These are phyloP conservation scores for Corynascus novoguineensis DNA, from an alignment of 495 filamentous ascomycete species.

Conservation along the genomic window DNA sequence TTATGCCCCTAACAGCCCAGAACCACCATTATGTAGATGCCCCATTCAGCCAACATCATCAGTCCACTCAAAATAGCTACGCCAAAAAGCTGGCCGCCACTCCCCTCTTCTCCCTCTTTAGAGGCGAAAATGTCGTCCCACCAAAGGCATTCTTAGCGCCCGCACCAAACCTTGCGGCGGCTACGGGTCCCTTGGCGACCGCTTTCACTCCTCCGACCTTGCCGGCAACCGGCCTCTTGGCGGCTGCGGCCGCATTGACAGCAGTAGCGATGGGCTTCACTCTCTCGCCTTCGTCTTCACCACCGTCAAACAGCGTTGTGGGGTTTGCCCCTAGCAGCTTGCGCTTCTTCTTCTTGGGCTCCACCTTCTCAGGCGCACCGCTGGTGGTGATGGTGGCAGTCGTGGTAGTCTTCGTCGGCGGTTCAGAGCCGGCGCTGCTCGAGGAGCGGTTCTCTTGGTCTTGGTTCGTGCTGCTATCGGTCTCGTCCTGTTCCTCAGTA, in stretches of 20 bases:
- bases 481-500: conserved; percentile 36
- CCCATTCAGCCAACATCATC: not conserved
- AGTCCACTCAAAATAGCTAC: conserved; percentile 16
- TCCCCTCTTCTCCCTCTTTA: conserved; percentile 71
- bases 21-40: conserved; percentile 8
- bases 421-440: not conserved
- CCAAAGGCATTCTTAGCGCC: conserved; percentile 36
- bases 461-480: conserved; percentile 13
- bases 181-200: conserved; percentile 10
- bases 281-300: conserved; percentile 58
- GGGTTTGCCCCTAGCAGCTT: conserved; percentile 63
- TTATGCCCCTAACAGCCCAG: conserved; percentile 2
- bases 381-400: not conserved
- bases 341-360: conserved; percentile 65
- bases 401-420: not conserved
- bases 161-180: conserved; percentile 16
- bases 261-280: conserved; percentile 13
- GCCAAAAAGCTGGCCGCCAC: conserved; percentile 50
- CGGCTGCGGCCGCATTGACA: conserved; percentile 19
- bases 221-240: conserved; percentile 29
- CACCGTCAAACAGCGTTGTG: conserved; percentile 62
- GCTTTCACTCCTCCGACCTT: conserved; percentile 28
- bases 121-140: conserved; percentile 62
- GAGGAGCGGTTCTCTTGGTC: conserved; percentile 22
- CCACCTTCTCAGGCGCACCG: conserved; percentile 22